These are phyloP conservation scores for Alternaria brassicicola DNA, from an alignment of 2,329 filamentous ascomycete species.

Conservation along the genomic window DNA sequence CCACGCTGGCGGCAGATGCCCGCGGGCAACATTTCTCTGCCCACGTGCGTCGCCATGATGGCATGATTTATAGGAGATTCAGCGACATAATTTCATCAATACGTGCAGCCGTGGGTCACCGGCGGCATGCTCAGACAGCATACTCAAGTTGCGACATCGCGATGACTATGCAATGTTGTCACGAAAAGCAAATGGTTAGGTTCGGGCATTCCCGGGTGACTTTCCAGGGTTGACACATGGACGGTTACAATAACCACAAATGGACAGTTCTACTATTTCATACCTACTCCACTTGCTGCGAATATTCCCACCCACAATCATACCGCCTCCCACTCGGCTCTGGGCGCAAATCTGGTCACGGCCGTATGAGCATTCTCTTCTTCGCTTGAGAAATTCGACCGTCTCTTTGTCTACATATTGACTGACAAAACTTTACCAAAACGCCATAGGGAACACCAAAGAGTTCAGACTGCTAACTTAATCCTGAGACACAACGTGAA, in stretches of 20 bases:
- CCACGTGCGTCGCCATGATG: not conserved
- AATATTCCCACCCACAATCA: too few species aligned
- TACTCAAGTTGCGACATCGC: not conserved
- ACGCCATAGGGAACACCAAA: not conserved
- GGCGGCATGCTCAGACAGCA: not conserved
- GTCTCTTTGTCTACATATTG: not conserved
- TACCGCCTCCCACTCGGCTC: not conserved
- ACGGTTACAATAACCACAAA: conserved; percentile 11
- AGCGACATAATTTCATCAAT: not conserved
- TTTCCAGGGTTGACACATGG: not conserved
- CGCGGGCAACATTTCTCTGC: not conserved
- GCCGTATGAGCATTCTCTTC: not conserved
- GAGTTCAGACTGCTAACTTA: not conserved
- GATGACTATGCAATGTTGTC: not conserved
- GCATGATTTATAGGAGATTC: not conserved
- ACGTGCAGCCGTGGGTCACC: not conserved
- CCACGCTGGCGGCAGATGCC: not conserved
- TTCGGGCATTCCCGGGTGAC: conserved; percentile 5
- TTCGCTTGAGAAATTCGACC: not conserved
- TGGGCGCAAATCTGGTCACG: not conserved
- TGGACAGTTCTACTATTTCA: not conserved
- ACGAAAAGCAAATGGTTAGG: not conserved
- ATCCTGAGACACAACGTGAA: too few species aligned
- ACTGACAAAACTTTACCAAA: not conserved
- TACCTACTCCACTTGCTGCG: not conserved